phyloP scores from a whole-genome alignment of 2,329 filamentous ascomycete genomes.

The Aspergillus amoenus region DNA sequence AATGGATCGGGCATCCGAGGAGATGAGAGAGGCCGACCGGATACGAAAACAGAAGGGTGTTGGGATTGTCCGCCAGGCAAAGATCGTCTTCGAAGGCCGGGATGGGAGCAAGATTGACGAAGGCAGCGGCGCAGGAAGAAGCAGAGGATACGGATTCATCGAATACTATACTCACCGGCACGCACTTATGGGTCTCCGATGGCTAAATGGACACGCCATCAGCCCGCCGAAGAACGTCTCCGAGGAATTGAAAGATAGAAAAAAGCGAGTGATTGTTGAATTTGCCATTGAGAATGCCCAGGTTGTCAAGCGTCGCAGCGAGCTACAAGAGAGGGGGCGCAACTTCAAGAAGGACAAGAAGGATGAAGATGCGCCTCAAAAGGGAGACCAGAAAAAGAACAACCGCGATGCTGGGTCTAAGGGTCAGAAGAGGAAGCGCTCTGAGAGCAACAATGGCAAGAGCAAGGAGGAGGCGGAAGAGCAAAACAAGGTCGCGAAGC shows the following conservation, averaged over 20 bases:
- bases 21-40: slow-evolving; percentile 77
- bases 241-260: slow-evolving; percentile 63
- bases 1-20: slow-evolving; percentile 72
- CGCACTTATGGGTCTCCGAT: slow-evolving; percentile 91
- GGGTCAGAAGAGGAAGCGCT: background rate
- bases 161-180: slow-evolving; percentile 93
- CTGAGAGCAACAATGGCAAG: background rate
- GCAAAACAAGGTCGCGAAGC: slow-evolving; percentile 58
- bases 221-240: slow-evolving; percentile 35
- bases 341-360: slow-evolving; percentile 7
- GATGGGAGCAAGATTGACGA: slow-evolving; percentile 83
- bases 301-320: slow-evolving; percentile 74
- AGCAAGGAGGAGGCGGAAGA: slow-evolving; percentile 33
- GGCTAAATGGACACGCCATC: slow-evolving; percentile 77
- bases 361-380: slow-evolving; percentile 5
- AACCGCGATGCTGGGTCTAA: background rate
- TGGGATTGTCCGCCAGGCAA: slow-evolving; percentile 86
- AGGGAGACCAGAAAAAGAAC: background rate
- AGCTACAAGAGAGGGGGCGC: slow-evolving; percentile 31
- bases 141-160: slow-evolving; percentile 93
- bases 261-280: slow-evolving; percentile 88
- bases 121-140: slow-evolving; percentile 73
- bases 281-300: slow-evolving; percentile 98
- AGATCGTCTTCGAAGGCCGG: slow-evolving; percentile 87
- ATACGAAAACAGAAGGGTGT: slow-evolving; percentile 79